A percentile compares a stretch with the other conserved stretches of the same genome.
These are phyloP conservation scores for Groenewaldozyma salmanticensis DNA, from an alignment of 805 yeast genomes.

Conservation along the genomic window DNA sequence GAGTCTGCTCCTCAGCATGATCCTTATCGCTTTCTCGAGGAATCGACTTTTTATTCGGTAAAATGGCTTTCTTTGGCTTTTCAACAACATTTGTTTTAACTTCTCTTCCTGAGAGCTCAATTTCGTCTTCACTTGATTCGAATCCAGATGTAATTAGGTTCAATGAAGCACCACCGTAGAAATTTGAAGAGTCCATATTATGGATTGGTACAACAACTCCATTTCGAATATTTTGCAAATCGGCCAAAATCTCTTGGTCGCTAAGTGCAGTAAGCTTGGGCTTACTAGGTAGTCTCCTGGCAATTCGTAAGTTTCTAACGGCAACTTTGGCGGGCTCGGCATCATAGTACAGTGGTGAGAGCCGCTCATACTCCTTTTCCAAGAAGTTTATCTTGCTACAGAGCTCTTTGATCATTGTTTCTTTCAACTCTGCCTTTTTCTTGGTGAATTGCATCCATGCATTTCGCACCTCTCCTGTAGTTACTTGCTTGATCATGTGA, in stretches of 20 bases:
- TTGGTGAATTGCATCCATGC: conserved; percentile 25
- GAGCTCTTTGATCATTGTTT: conserved; percentile 15
- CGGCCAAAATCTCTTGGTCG: conserved; percentile 12
- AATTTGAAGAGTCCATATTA: too few species aligned
- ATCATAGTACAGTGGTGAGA: conserved; percentile 3
- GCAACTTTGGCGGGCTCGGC: conserved; percentile 16
- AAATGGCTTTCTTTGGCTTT: too few species aligned
- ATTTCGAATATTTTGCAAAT: conserved; percentile 9
- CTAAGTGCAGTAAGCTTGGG: conserved; percentile 16
- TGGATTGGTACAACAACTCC: too few species aligned
- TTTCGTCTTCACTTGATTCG: too few species aligned
- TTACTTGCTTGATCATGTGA: conserved; percentile 11
- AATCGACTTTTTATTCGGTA: too few species aligned
- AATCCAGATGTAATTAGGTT: too few species aligned
- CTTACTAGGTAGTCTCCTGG: conserved; percentile 13
- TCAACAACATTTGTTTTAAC: too few species aligned
- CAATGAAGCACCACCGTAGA: too few species aligned
- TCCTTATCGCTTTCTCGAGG: too few species aligned
- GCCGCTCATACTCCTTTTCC: conserved; percentile 18
- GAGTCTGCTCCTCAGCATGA: too few species aligned
- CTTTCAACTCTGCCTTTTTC: conserved; percentile 19
- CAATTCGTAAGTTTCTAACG: conserved; percentile 21
- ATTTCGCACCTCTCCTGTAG: conserved; percentile 18
- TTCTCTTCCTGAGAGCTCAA: too few species aligned
- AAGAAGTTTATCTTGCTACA: conserved; percentile 17